Evolutionary conservation across 805 yeast species (phyloP).

Genomic region (Priceomyces castillae): DNA sequence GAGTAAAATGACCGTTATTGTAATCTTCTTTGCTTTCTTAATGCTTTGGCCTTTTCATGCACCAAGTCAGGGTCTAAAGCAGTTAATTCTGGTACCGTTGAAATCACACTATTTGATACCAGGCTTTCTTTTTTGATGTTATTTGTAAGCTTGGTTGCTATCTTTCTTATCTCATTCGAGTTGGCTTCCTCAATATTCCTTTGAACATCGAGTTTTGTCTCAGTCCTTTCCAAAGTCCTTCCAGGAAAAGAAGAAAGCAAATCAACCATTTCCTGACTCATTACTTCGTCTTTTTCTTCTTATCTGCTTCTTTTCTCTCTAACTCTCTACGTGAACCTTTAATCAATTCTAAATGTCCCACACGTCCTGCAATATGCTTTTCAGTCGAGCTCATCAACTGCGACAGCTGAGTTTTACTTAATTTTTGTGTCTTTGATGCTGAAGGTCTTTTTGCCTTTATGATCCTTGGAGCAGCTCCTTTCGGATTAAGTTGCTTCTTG

Average conservation of each 20-base stretch:
- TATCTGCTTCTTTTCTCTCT: conserved; percentile 51
- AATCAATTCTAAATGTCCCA: conserved; percentile 88
- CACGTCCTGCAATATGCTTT: conserved; percentile 80
- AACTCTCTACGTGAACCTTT: conserved; percentile 87
- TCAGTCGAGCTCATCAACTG: conserved; percentile 67
- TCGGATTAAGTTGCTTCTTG: conserved; percentile 61
- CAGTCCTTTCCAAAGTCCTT: not conserved
- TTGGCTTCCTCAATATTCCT: conserved; percentile 3
- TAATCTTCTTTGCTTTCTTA: conserved; percentile 10
- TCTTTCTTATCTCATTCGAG: not conserved
- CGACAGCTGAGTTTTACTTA: conserved; percentile 56
- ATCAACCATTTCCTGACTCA: not conserved
- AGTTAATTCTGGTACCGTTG: conserved; percentile 20
- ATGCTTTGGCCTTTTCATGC: conserved; percentile 12
- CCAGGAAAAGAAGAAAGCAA: not conserved
- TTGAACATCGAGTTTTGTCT: not conserved
- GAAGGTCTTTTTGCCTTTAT: conserved; percentile 65
- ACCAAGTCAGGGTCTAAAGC: conserved; percentile 28
- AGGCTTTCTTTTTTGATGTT: not conserved
- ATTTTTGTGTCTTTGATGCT: conserved; percentile 44
- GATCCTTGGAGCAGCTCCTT: conserved; percentile 69
- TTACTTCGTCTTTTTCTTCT: conserved; percentile 8
- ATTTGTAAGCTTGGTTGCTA: not conserved
- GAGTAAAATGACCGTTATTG: no score
- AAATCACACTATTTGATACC: not conserved